Base-by-base conservation (phyloP, 192 early-diverging fungal genomes). In the Geranomyces variabilis region DNA sequence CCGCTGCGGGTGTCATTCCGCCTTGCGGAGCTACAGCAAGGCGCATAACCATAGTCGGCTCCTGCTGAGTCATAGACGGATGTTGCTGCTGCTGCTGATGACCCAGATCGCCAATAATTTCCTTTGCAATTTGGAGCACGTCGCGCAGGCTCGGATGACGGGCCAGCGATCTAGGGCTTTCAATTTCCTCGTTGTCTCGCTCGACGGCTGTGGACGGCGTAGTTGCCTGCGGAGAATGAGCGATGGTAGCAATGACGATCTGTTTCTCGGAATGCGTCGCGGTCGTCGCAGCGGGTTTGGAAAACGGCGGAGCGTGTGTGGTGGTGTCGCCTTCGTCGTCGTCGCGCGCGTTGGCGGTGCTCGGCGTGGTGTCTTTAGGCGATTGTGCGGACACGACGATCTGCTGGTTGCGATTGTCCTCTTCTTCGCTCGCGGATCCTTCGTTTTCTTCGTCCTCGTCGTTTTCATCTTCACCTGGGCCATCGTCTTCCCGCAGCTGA, bases 131-230 rank as follows among this genome's bases (percentile, higher is more conserved):
- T 8, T 60, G 28, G 4, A 60, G 8, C 24, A 60, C 58, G 29
- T 60, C 31, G 21, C 29, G 24, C 6, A 60, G 31, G 29, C 58
- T 60, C 58, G 24, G 29, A 17, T 19, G 21, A 17, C 29, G 58
- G 58, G 31, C 29, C 5, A 41, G 36, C 36, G 36, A 41, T 7
- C 5, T 41, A 41, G 36, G 36, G 36, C 36, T 41, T 17, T 53
- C 51, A 4, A 24, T 24, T 3, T 53, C 51, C 2, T 53, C 51
- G 29, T 60, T 29, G 31, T 60, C 58, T 7, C 31, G 58, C 31
- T 60, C 58, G 29, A 60, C 58, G 58, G 58, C 58, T 19, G 58
- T 60, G 12, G 15, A 28, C 8, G 58, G 58, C 58, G 58, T 60
- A 17, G 6, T 6, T 8, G 19, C 58, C 8, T 60, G 58, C 17